These are phyloP conservation scores for Meripilus lineatus DNA, from an alignment of 1,284 basidiomycete species.

Conservation along the genomic window DNA sequence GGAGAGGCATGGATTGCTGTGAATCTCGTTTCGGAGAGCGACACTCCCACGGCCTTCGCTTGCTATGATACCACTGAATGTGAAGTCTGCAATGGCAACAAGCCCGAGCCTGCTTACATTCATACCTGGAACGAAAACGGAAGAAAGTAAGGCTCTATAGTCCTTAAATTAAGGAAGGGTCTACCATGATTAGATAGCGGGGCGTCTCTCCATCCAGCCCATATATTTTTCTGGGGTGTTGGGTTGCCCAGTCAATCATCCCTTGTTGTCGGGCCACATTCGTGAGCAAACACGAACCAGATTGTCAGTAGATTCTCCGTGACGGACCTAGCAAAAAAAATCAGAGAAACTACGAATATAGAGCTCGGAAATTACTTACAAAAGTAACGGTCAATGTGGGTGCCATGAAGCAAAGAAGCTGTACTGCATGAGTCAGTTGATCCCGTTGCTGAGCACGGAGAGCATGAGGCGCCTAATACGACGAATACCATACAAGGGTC, in stretches of 20 bases:
- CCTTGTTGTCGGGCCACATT: not conserved
- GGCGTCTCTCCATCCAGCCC: conserved; percentile 66
- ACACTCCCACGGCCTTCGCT: conserved; percentile 72
- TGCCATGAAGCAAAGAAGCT: conserved; percentile 4
- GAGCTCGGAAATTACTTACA: not conserved
- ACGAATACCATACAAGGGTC: too few relatives aligned
- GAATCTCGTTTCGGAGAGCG: conserved; percentile 54
- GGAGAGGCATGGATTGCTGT: conserved; percentile 76
- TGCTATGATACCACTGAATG: conserved; percentile 50
- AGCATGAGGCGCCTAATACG: too few relatives aligned
- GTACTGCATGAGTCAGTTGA: too few relatives aligned
- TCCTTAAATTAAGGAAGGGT: conserved; percentile 16
- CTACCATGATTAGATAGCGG: conserved; percentile 80
- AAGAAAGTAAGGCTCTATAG: conserved; percentile 3
- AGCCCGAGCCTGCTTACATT: conserved; percentile 37
- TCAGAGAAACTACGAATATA: not conserved
- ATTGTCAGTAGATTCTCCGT: conserved; percentile 11
- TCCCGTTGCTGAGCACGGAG: too few relatives aligned
- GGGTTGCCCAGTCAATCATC: not conserved
- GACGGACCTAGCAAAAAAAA: conserved; percentile 3
- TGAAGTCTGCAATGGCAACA: not conserved
- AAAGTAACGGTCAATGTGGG: conserved; percentile 4
- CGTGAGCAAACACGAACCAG: conserved; percentile 1
- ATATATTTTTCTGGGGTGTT: conserved; percentile 2
- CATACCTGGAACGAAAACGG: conserved; percentile 50